Percentiles rank a stretch among this genome's conserved stretches.
These are phyloP conservation scores for Trebouxia gelatinosa DNA, from an alignment of 163 green algal genomes.

Conservation along the genomic window DNA sequence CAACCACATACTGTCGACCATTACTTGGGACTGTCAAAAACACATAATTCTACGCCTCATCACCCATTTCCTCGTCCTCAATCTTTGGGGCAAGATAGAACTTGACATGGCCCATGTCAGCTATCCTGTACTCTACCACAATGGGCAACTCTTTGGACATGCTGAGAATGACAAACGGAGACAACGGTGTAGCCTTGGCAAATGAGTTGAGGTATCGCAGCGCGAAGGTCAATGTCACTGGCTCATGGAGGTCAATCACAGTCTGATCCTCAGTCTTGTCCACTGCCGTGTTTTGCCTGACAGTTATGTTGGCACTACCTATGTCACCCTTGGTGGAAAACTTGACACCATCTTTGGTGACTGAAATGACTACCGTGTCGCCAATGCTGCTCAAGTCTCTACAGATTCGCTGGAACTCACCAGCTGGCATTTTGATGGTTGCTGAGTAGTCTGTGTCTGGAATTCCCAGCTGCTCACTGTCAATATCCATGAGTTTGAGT, in stretches of 20 bases:
- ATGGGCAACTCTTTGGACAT: constrained; percentile 93
- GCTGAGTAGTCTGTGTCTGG: constrained; percentile 93
- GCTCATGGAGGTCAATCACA: constrained; percentile 73
- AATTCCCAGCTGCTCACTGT: constrained; percentile 97
- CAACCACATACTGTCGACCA: too few species aligned
- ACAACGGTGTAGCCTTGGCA: constrained; percentile 82
- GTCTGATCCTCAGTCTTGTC: constrained; percentile 60
- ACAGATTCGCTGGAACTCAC: constrained; percentile 88
- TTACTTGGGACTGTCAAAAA: too few species aligned
- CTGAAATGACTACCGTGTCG: constrained; percentile 75
- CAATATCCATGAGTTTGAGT: constrained; percentile 99
- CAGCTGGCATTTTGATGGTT: constrained; percentile 83
- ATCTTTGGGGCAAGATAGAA: constrained; percentile 99
- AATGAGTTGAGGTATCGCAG: constrained; percentile 96
- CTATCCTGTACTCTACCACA: constrained; percentile 92
- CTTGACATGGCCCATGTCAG: constrained; percentile 77
- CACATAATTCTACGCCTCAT: too few species aligned
- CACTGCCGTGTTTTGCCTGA: constrained; percentile 68
- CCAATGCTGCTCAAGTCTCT: constrained; percentile 92
- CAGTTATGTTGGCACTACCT: constrained; percentile 94
- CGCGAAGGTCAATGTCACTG: constrained; percentile 92
- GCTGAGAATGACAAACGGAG: constrained; percentile 64
- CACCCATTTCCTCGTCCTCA: constrained; percentile 82
- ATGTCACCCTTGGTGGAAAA: constrained; percentile 96
- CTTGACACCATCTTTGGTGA: constrained; percentile 90